Percentiles rank a stretch among this genome's conserved stretches.
phyloP scores from a whole-genome alignment of 2,329 filamentous ascomycete genomes.

The Rosellinia necatrix region DNA sequence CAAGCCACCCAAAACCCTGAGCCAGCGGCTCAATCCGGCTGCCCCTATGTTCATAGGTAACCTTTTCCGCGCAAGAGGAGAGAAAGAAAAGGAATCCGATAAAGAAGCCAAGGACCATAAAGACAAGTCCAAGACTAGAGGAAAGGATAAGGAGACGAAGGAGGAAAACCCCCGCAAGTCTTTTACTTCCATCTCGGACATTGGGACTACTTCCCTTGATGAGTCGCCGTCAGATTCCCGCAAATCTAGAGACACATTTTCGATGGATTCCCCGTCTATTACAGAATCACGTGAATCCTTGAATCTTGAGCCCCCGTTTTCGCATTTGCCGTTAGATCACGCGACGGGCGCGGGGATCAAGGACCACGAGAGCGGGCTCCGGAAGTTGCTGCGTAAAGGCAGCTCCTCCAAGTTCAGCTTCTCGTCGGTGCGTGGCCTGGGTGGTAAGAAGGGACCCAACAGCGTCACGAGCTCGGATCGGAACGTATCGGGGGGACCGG shows the following conservation, averaged over 20 bases:
- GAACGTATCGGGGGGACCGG: slow-evolving; percentile 58
- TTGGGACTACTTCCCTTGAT: slow-evolving; percentile 45
- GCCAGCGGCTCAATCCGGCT: slow-evolving; percentile 77
- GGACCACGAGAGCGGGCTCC: slow-evolving; percentile 61
- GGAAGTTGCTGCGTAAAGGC: slow-evolving; percentile 67
- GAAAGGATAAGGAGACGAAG: slow-evolving; percentile 46
- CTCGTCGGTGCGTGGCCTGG: slow-evolving; percentile 54
- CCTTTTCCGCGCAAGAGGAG: slow-evolving; percentile 57
- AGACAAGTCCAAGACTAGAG: slow-evolving; percentile 45
- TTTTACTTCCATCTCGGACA: slow-evolving; percentile 47
- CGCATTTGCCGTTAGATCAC: slow-evolving; percentile 62
- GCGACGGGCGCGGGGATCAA: slow-evolving; percentile 48
- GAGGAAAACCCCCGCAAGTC: slow-evolving; percentile 48
- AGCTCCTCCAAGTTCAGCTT: slow-evolving; percentile 69
- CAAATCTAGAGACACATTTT: slow-evolving; percentile 60
- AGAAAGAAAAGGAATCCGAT: slow-evolving; percentile 41
- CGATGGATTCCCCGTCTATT: slow-evolving; percentile 62
- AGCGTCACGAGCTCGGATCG: slow-evolving; percentile 63
- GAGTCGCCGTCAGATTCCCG: slow-evolving; percentile 59
- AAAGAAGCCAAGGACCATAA: slow-evolving; percentile 44
- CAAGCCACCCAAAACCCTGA: slow-evolving; percentile 63
- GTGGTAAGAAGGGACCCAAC: slow-evolving; percentile 62
- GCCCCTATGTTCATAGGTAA: slow-evolving; percentile 85
- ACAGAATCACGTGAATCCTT: slow-evolving; percentile 66
- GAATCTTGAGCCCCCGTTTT: slow-evolving; percentile 58